A percentile compares a stretch with the other conserved stretches of the same genome.
Conservation (phyloP, 73 alveolate genomes). For the Paramecium primaurelia region DNA sequence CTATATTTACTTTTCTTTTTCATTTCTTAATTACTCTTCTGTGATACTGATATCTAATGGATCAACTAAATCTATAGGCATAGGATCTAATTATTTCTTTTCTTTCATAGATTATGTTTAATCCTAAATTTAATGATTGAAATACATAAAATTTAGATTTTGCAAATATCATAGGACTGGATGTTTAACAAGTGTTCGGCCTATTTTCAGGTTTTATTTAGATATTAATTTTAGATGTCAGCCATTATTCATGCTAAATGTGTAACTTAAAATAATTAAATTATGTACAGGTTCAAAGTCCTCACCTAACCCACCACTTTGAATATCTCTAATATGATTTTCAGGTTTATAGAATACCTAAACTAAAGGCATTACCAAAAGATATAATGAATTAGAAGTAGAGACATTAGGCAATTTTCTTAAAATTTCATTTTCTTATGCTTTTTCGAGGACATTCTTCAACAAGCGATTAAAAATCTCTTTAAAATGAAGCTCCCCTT, state of each 20-base stretch:
- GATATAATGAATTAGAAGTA: neutral
- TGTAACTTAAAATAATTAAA: neutral
- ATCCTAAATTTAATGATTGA: neutral
- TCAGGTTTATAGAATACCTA: neutral
- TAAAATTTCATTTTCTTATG: constrained; percentile 5
- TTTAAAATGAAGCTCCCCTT: neutral
- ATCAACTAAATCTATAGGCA: neutral
- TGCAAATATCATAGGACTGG: neutral
- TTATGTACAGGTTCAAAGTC: constrained; percentile 21
- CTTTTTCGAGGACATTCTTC: neutral
- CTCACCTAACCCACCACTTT: constrained; percentile 7
- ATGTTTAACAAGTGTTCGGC: neutral
- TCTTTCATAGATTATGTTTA: neutral
- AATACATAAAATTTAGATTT: neutral
- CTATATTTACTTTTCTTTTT: neutral
- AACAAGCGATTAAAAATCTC: neutral
- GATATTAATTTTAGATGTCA: neutral
- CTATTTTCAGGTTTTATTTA: neutral
- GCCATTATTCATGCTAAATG: neutral
- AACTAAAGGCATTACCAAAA: neutral
- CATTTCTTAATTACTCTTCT: neutral
- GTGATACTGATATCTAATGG: neutral
- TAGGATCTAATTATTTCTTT: neutral
- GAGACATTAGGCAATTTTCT: neutral
- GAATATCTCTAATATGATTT: neutral